phyloP scores from a whole-genome alignment of 1,284 basidiomycete genomes.

The Tylopilus sp. region DNA sequence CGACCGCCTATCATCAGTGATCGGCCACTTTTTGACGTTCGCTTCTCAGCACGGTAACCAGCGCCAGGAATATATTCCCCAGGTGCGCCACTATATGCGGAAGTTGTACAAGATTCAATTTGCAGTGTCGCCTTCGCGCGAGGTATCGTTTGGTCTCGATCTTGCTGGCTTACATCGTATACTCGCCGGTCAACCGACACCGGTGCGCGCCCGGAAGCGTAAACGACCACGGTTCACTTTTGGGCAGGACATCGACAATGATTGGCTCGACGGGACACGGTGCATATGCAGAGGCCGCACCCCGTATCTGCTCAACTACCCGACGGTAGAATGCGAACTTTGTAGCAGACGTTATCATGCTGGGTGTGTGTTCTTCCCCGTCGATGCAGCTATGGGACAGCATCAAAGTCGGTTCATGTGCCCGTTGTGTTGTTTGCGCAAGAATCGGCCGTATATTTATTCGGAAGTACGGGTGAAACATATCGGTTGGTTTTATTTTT shows the following conservation, averaged over 20 bases:
- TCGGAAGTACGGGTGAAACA: slow-evolving; percentile 71
- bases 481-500: slow-evolving; percentile 44
- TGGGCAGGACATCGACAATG: slow-evolving; percentile 68
- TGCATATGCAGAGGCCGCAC: slow-evolving; percentile 76
- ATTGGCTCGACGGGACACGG: slow-evolving; percentile 70
- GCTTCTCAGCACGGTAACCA: slow-evolving; percentile 65
- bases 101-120: slow-evolving; percentile 82
- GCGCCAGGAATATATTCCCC: slow-evolving; percentile 65
- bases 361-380: slow-evolving; percentile 72
- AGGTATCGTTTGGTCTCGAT: slow-evolving; percentile 75
- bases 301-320: slow-evolving; percentile 52
- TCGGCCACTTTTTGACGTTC: slow-evolving; percentile 74
- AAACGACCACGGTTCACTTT: slow-evolving; percentile 69
- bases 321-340: slow-evolving; percentile 60
- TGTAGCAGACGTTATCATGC: slow-evolving; percentile 67
- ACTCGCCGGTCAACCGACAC: slow-evolving; percentile 60
- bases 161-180: slow-evolving; percentile 75
- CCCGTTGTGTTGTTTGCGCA: slow-evolving; percentile 70
- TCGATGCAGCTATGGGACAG: slow-evolving; percentile 34
- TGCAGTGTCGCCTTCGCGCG: slow-evolving; percentile 69
- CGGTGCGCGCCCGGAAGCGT: slow-evolving; percentile 53
- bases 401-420: slow-evolving; percentile 51
- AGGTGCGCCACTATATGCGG: slow-evolving; percentile 82
- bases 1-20: slow-evolving; percentile 65
- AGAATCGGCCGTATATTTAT: slow-evolving; percentile 62